Percentiles rank a stretch among this genome's conserved stretches.
phyloP scores from a whole-genome alignment of 2,329 filamentous ascomycete genomes.

The Epichloe scottii region DNA sequence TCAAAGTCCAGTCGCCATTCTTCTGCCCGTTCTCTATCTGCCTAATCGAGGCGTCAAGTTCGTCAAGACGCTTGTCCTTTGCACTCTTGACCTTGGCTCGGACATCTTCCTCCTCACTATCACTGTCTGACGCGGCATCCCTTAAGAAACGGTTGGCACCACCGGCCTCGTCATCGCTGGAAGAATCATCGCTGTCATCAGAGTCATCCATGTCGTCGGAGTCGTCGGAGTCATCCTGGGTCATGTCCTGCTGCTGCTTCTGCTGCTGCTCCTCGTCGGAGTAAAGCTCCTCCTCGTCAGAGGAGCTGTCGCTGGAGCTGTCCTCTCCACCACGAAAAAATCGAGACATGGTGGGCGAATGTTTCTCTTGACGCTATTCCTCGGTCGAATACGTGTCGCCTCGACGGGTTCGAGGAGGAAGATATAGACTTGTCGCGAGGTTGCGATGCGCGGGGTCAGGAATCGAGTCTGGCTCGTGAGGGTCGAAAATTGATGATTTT shows the following conservation, averaged over 20 bases:
- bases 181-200: slow-evolving; percentile 41
- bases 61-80: slow-evolving; percentile 93
- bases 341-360: slow-evolving; percentile 64
- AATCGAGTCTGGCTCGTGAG: slow-evolving; percentile 17
- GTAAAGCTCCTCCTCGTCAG: slow-evolving; percentile 94
- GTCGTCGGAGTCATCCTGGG: slow-evolving; percentile 22
- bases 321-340: slow-evolving; percentile 89
- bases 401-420: slow-evolving; percentile 9
- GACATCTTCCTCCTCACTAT: slow-evolving; percentile 77
- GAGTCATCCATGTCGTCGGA: slow-evolving; percentile 32
- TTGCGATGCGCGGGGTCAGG: slow-evolving; percentile 22
- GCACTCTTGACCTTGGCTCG: slow-evolving; percentile 87
- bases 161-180: slow-evolving; percentile 52
- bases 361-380: slow-evolving; percentile 8
- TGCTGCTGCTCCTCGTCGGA: slow-evolving; percentile 29
- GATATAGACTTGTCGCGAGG: slow-evolving; percentile 13
- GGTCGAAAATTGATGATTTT: slow-evolving; percentile 29
- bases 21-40: slow-evolving; percentile 93
- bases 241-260: slow-evolving; percentile 27
- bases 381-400: slow-evolving; percentile 2
- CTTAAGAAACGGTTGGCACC: slow-evolving; percentile 79
- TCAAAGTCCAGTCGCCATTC: slow-evolving; percentile 94
- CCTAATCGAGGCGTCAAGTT: slow-evolving; percentile 80
- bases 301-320: slow-evolving; percentile 91
- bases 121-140: slow-evolving; percentile 59